A percentile compares a stretch with the other conserved stretches of the same genome.
phyloP scores from a whole-genome alignment of 2,329 filamentous ascomycete genomes.

The Ceratocystis cacaofunesta region DNA sequence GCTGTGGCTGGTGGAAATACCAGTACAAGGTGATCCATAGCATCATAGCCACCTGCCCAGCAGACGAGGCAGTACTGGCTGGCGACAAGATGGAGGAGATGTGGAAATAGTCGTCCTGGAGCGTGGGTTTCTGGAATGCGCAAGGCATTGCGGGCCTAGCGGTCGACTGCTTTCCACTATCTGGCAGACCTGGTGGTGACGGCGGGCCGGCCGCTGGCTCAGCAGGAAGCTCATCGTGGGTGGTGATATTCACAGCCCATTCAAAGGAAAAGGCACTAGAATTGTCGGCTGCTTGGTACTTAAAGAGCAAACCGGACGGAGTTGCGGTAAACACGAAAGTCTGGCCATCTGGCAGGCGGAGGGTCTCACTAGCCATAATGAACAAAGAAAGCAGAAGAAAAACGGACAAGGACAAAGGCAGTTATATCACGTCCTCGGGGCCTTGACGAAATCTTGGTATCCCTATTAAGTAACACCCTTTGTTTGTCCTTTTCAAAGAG shows the following conservation, averaged over 20 bases:
- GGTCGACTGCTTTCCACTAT: not conserved
- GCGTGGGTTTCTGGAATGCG: slow-evolving; percentile 54
- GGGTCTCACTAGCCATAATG: slow-evolving; percentile 24
- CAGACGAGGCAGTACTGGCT: slow-evolving; percentile 65
- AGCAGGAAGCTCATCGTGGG: slow-evolving; percentile 32
- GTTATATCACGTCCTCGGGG: no score
- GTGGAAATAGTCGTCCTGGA: slow-evolving; percentile 68
- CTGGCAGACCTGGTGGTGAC: not conserved
- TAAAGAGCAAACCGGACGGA: slow-evolving; percentile 86
- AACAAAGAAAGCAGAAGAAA: not conserved
- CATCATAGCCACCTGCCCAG: slow-evolving; percentile 89
- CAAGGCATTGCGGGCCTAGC: slow-evolving; percentile 14
- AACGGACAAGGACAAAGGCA: not conserved
- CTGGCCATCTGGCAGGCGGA: slow-evolving; percentile 78
- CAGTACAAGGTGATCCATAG: slow-evolving; percentile 87
- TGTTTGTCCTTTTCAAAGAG: not conserved
- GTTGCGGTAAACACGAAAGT: slow-evolving; percentile 67
- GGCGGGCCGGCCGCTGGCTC: not conserved
- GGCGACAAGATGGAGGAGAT: slow-evolving; percentile 86
- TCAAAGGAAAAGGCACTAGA: slow-evolving; percentile 66
- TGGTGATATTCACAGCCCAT: slow-evolving; percentile 80
- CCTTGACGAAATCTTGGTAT: no score
- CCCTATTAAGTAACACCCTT: not conserved
- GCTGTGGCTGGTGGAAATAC: slow-evolving; percentile 87
- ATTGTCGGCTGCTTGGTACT: slow-evolving; percentile 57